Evolutionary conservation across 306 rosid genomes (phyloP).

Genomic region (Medicago lupulina): DNA sequence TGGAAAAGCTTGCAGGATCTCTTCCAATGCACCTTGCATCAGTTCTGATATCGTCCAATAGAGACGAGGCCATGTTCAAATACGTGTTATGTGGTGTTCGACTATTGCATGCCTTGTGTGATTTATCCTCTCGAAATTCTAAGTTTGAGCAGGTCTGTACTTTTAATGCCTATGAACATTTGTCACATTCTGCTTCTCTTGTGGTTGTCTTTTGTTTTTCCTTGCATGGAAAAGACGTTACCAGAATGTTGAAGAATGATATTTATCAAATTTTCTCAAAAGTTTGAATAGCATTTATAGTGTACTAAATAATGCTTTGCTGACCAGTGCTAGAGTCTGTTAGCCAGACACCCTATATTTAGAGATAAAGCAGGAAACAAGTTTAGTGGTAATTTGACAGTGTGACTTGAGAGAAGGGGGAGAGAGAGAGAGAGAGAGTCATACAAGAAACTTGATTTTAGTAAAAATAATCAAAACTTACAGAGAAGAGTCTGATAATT

Average conservation of each 20-base stretch:
- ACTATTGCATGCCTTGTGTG: conserved; percentile 88
- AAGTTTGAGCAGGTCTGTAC: conserved; percentile 84
- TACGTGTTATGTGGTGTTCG: conserved; percentile 79
- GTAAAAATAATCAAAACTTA: not conserved
- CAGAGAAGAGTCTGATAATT: not conserved
- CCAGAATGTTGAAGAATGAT: conserved; percentile 35
- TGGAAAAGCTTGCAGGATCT: conserved; percentile 78
- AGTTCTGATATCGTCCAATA: conserved; percentile 60
- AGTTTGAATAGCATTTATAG: conserved; percentile 25
- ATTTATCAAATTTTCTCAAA: conserved; percentile 1
- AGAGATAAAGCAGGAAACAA: conserved; percentile 27
- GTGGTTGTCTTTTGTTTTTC: conserved; percentile 28
- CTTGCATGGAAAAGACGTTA: conserved; percentile 20
- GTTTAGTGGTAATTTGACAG: conserved; percentile 33
- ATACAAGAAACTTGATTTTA: not conserved
- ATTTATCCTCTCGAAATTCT: conserved; percentile 82
- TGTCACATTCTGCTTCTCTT: conserved; percentile 33
- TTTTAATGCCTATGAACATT: conserved; percentile 22
- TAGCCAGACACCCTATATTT: conserved; percentile 25
- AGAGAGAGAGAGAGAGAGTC: not conserved
- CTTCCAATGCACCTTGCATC: conserved; percentile 88
- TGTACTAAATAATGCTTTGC: conserved; percentile 27
- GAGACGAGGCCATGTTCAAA: conserved; percentile 63
- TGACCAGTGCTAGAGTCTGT: not conserved
- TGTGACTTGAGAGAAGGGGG: not conserved